These are phyloP conservation scores for Uromyces viciae-fabae DNA, from an alignment of 1,284 basidiomycete species.

Conservation along the genomic window DNA sequence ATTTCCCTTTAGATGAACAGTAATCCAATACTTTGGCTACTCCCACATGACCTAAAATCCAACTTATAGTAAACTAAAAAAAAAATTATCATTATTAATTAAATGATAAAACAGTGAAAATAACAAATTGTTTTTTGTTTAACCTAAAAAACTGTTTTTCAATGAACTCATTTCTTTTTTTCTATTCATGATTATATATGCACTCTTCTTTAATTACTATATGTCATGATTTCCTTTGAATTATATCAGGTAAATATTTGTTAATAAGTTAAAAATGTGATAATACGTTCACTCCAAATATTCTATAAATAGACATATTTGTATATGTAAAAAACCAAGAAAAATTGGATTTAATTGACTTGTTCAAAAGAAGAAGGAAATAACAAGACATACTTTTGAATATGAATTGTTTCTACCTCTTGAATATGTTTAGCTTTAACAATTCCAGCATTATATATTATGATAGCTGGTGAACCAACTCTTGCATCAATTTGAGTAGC, in stretches of 20 bases:
- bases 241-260: slow-evolving; percentile 86
- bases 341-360: not conserved
- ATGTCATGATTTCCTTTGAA: slow-evolving; percentile 72
- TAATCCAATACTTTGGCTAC: slow-evolving; percentile 67
- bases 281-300: slow-evolving; percentile 80
- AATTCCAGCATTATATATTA: slow-evolving; percentile 95
- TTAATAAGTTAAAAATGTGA: slow-evolving; percentile 86
- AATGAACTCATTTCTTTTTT: not conserved
- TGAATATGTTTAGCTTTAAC: slow-evolving; percentile 80
- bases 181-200: not conserved
- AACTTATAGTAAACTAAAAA: slow-evolving; percentile 65
- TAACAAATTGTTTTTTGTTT: slow-evolving; percentile 39
- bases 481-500: slow-evolving; percentile 53
- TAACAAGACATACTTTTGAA: slow-evolving; percentile 56
- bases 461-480: slow-evolving; percentile 80
- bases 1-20: slow-evolving; percentile 78
- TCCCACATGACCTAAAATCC: slow-evolving; percentile 13
- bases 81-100: not conserved
- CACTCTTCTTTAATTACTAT: slow-evolving; percentile 60
- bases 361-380: not conserved
- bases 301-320: slow-evolving; percentile 62
- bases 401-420: slow-evolving; percentile 71
- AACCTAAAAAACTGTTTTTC: too few relatives aligned
- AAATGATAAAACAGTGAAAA: too few relatives aligned
- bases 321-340: too few relatives aligned